Evolutionary conservation across 345 rosid species (phyloP), one percentile per base, ranked within the genome.

Genomic region (Theobroma cacao): DNA sequence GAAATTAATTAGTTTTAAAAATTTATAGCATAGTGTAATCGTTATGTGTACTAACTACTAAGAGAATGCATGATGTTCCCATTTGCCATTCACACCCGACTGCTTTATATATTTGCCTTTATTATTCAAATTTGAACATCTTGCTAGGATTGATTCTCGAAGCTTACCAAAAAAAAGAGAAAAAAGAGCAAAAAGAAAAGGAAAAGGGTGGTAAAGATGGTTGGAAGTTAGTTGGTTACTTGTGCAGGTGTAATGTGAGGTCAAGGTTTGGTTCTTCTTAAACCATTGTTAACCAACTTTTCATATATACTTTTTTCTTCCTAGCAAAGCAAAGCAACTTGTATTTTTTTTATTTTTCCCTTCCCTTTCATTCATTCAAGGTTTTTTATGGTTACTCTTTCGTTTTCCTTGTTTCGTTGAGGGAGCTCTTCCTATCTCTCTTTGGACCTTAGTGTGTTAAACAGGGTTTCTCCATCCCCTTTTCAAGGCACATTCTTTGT

Each of bases 231-330:
- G 75, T 38, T 53, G 74, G 68, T 50, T 60, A 3, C 52, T 52
- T 82, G 53, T 30, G 47, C 28, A 50, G 75, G 75, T 36, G 72
- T 4, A 75, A 31, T 52, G 47, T n/a, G 28, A n/a, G 38, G 11
- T 26, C 17, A 53, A 26, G 74, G 73, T 73, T 41, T 66, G 70
- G 77, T 72, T 48, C 72, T 50, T 66, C 20, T 30, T 66, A 74
- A 41, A 74, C 18, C 67, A 66, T 58, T 74, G 55, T 24, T 31
- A 45, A 59, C 79, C 79, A 40, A 75, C 74, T 4, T 30, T 61
- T 61, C 5, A 0, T 12, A 4, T 3, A 2, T 30, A 15, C 0
- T 22, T 59, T 28, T 10, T 50, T 66, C 60, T 75, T 76, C 71
- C 77, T 56, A 75, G 28, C 77, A 52, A 38, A 43, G 36, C 22